Conservation (phyloP, 352 stramenopile genomes). For the Pythium aristosporum region DNA sequence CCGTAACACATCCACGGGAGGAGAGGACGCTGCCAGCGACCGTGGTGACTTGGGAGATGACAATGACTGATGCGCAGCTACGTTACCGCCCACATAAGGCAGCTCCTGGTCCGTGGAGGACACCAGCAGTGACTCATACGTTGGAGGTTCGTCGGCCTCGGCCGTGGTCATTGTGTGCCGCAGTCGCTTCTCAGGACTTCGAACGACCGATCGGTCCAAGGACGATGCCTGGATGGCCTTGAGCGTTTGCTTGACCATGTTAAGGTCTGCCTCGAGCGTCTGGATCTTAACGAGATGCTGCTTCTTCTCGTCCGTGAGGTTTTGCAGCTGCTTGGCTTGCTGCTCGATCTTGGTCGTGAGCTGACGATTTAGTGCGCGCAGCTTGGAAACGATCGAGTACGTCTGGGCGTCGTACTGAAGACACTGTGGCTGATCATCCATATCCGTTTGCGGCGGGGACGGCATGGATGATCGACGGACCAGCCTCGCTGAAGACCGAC, state of each 20-base stretch:
- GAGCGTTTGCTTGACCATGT: constrained; percentile 54
- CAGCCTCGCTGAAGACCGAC: background rate
- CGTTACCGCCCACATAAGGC: background rate
- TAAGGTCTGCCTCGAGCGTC: constrained; percentile 41
- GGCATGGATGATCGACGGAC: background rate
- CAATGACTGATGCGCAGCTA: background rate
- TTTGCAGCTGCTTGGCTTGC: constrained; percentile 45
- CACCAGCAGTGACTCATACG: constrained; percentile 2
- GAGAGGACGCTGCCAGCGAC: background rate
- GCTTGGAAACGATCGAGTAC: constrained; percentile 47
- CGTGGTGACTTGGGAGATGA: background rate
- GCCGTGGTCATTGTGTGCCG: background rate
- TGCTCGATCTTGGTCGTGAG: constrained; percentile 46
- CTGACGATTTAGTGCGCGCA: constrained; percentile 50
- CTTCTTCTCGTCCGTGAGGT: constrained; percentile 54
- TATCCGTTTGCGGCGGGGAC: background rate
- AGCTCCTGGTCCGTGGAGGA: background rate
- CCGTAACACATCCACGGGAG: background rate
- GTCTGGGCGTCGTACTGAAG: constrained; percentile 53
- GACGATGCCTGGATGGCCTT: constrained; percentile 24
- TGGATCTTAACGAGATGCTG: constrained; percentile 40
- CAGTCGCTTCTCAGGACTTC: background rate
- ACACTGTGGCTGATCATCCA: background rate
- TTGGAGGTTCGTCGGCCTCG: background rate
- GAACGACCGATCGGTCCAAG: background rate